These are phyloP conservation scores for Phytophthora sp. DNA, from an alignment of 352 stramenopile species.

Conservation along the genomic window DNA sequence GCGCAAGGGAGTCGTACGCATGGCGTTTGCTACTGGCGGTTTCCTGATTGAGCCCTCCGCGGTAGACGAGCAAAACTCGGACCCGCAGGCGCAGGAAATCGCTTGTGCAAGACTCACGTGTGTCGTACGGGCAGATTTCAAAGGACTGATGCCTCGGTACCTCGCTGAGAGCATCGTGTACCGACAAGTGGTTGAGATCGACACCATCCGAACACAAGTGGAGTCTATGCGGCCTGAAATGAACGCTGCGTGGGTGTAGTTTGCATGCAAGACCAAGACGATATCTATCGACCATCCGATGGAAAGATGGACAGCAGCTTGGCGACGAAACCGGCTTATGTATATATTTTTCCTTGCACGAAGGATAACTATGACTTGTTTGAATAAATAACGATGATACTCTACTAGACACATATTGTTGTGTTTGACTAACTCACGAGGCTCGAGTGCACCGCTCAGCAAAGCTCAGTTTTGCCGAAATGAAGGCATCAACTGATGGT, in stretches of 20 bases:
- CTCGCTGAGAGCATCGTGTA: conserved; percentile 81
- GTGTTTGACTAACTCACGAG: neutral
- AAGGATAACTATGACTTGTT: conserved; percentile 19
- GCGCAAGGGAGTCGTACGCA: conserved; percentile 70
- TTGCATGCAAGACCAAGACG: neutral
- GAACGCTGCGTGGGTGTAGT: conserved; percentile 33
- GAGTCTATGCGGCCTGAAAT: conserved; percentile 36
- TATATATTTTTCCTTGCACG: conserved; percentile 25
- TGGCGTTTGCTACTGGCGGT: conserved; percentile 75
- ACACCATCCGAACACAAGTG: conserved; percentile 54
- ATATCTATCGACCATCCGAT: conserved; percentile 39
- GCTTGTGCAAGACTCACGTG: conserved; percentile 55
- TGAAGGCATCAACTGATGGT: conserved; percentile 24
- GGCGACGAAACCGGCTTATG: conserved; percentile 19
- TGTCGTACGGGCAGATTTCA: conserved; percentile 65
- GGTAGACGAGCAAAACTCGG: conserved; percentile 26
- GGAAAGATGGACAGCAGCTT: conserved; percentile 31
- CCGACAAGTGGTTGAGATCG: conserved; percentile 71
- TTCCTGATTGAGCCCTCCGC: conserved; percentile 65
- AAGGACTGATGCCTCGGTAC: conserved; percentile 65
- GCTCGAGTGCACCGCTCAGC: no score
- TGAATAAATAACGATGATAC: conserved; percentile 30
- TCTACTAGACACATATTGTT: neutral
- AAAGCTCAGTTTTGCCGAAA: conserved; percentile 25
- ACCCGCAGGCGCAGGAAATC: neutral